Base-by-base conservation (phyloP, 2,329 filamentous ascomycete species). In the Zymoseptoria tritici region DNA sequence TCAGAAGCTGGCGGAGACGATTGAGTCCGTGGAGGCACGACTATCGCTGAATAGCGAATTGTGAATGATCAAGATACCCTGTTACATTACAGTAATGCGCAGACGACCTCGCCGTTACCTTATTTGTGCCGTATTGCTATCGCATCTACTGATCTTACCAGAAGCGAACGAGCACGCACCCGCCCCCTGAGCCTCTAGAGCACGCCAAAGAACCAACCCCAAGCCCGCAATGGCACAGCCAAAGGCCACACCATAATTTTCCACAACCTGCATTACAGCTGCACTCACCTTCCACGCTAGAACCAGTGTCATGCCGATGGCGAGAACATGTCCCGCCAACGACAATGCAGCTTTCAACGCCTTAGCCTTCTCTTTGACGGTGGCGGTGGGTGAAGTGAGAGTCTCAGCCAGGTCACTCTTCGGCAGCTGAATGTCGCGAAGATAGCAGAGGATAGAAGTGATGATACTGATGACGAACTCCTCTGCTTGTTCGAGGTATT, bases 211-310 rank as follows among this genome's bases (percentile, higher is more conserved):
- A 68, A 54, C 67, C 68, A 73, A 52, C 62, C 64, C 31, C 69
- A 19, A 36, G 72, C 42, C 55, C 58, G 60, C 29, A 69, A 58
- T 1, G 69, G 67, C 26, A 70, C 64, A 31, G 60, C 57, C n/a
- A 72, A 55, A 26, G 70, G 70, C 68, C 69, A 73, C 1, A 71
- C 52, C 49, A 71, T 36, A 9, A 70, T 56, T 20, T 20, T 66
- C 63, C 16, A 71, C 20, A n/a, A 70, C 54, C 21, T 66, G 60
- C 55, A 62, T 54, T 5, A 71, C 57, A 42, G 68, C 69, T 11
- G 61, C 63, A 6, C 64, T 63, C 1, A 72, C 31, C 56, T 66
- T 66, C 64, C 68, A 70, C 1, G 68, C 50, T 59, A 67, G 62
- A 2, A 66, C 64, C 20, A 72, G 26, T 26, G 62, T 60, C 21